These are phyloP conservation scores for Suhomyces bribrorum DNA, from an alignment of 1,139 yeast species.

Conservation along the genomic window DNA sequence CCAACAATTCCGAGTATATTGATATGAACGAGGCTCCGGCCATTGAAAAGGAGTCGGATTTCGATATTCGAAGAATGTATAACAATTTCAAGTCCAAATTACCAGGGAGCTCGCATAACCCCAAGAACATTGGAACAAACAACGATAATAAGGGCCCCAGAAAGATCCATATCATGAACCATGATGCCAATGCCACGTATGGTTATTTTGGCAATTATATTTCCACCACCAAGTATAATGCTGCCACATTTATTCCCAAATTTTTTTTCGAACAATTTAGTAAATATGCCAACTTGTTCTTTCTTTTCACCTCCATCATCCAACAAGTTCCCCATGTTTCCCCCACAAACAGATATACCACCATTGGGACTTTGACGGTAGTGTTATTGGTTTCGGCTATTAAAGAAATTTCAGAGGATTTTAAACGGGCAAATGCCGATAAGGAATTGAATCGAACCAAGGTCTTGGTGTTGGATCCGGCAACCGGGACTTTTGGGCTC, in stretches of 20 bases:
- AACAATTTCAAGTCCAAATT: constrained; percentile 43
- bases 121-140: constrained; percentile 6
- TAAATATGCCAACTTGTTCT: constrained; percentile 93
- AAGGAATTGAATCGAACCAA: constrained; percentile 81
- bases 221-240: constrained; percentile 94
- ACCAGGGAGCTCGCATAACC: constrained; percentile 17
- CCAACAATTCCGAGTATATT: constrained; percentile 16
- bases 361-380: constrained; percentile 84
- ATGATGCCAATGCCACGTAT: constrained; percentile 50
- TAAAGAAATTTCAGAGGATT: constrained; percentile 87
- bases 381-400: constrained; percentile 89
- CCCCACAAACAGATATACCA: constrained; percentile 94
- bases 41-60: constrained; percentile 33
- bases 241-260: constrained; percentile 91
- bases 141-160: constrained; percentile 51
- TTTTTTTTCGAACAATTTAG: constrained; percentile 95
- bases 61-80: constrained; percentile 61
- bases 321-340: constrained; percentile 98
- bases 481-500: constrained; percentile 58
- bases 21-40: constrained; percentile 16
- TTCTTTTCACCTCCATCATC: constrained; percentile 85
- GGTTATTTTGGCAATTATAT: constrained; percentile 82
- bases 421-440: constrained; percentile 87
- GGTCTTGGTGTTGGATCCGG: constrained; percentile 66
- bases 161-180: constrained; percentile 66